Conservation (phyloP, 768 basidiomycete genomes). For the Hericium alpestre region DNA sequence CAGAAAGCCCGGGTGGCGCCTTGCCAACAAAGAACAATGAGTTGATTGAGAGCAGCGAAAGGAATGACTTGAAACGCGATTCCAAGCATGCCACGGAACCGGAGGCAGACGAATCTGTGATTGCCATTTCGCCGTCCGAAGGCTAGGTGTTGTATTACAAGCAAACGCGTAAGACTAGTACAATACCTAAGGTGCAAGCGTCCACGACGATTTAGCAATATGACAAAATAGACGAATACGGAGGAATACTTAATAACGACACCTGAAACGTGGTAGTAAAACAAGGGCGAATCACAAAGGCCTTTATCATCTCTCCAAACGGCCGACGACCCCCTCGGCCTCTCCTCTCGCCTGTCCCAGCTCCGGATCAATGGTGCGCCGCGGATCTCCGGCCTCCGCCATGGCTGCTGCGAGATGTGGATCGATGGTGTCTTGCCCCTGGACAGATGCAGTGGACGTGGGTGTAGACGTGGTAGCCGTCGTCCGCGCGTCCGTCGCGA, state of each 20-base stretch:
- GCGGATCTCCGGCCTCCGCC: not conserved
- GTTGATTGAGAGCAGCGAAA: too few relatives aligned
- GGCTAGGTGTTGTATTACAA: not conserved
- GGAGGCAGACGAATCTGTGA: too few relatives aligned
- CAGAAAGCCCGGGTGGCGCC: too few relatives aligned
- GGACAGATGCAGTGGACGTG: constrained; percentile 1
- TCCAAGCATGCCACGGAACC: too few relatives aligned
- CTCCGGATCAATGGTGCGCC: constrained; percentile 19
- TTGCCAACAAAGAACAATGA: too few relatives aligned
- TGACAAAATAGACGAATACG: not conserved
- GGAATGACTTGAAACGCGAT: too few relatives aligned
- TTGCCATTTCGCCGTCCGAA: too few relatives aligned
- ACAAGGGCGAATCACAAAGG: not conserved
- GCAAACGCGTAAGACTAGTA: not conserved
- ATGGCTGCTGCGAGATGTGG: constrained; percentile 11
- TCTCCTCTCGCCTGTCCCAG: constrained; percentile 25
- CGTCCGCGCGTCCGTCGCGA: constrained; percentile 5
- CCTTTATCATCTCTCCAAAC: constrained; percentile 16
- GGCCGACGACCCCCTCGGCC: constrained; percentile 23
- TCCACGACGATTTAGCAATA: not conserved
- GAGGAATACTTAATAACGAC: not conserved
- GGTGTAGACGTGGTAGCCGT: constrained; percentile 10
- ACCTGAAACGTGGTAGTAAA: not conserved
- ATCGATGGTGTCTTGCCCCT: constrained; percentile 13
- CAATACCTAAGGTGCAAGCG: not conserved